Conservation (phyloP, 2,329 filamentous ascomycete genomes). For the Epicoccum nigrum region DNA sequence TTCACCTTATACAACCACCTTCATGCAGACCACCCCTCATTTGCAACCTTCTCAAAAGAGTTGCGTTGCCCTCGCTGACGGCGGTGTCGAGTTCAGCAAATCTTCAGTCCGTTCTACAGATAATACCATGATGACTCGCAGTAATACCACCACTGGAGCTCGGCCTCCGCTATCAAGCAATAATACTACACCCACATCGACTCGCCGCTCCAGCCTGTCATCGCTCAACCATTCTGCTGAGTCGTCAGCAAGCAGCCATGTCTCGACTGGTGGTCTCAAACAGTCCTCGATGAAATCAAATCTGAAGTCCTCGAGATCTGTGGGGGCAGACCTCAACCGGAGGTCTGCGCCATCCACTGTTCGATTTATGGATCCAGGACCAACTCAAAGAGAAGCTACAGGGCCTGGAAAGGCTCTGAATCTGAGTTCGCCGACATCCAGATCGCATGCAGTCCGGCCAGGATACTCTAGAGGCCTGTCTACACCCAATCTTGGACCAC, state of each 20-base stretch:
- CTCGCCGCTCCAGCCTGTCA: slow-evolving; percentile 19
- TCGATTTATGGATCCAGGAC: slow-evolving; percentile 32
- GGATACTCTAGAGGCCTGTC: slow-evolving; percentile 12
- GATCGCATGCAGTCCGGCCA: slow-evolving; percentile 1
- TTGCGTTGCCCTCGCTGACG: slow-evolving; percentile 6
- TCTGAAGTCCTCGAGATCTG: slow-evolving; percentile 27
- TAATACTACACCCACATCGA: slow-evolving; percentile 26
- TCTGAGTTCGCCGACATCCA: background rate
- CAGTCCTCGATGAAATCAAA: slow-evolving; percentile 31
- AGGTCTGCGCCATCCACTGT: slow-evolving; percentile 32
- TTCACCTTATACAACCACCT: slow-evolving; percentile 24
- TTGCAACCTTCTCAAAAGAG: slow-evolving; percentile 26
- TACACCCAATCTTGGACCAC: slow-evolving; percentile 12
- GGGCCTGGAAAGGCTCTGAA: background rate
- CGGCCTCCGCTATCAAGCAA: slow-evolving; percentile 21
- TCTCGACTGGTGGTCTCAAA: slow-evolving; percentile 8
- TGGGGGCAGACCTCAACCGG: slow-evolving; percentile 13
- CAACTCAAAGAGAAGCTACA: slow-evolving; percentile 11
- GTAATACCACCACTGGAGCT: slow-evolving; percentile 10
- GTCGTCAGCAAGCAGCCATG: slow-evolving; percentile 22
- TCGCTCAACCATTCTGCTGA: slow-evolving; percentile 24
- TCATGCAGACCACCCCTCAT: slow-evolving; percentile 26
- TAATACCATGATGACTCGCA: slow-evolving; percentile 6
- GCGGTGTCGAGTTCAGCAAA: slow-evolving; percentile 9
- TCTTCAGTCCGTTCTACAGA: slow-evolving; percentile 6